Base-by-base conservation (phyloP, 2,329 filamentous ascomycete species). In the Aspergillus quadricinctus region DNA sequence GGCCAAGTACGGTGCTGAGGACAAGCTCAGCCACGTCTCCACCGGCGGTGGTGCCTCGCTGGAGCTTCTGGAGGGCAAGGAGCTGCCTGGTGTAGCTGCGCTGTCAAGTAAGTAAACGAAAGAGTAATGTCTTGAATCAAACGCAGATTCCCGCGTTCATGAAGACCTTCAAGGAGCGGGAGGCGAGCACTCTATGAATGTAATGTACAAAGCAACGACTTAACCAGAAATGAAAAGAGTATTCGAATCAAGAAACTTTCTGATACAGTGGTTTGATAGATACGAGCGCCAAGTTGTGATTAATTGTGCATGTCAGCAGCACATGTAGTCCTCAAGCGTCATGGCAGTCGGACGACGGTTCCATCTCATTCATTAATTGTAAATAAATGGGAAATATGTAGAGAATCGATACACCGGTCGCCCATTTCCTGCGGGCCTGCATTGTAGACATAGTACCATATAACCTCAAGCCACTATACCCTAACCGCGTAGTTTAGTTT, bases 1-100 rank as follows among this genome's bases (percentile, higher is more conserved):
- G 54, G 93, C 92, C 76, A 97, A 99, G 83, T 99, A 96, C 77
- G 88, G 88, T 54, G 93, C 90, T 61, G 94, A 99, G 83, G 87
- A 90, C 78, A 95, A 97, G 86, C 84, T 97, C 72, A 97, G 92
- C 81, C 94, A 99, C 81, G 94, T 99, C 62, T 96, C 92, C 51
- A 99, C 94, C 31, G 94, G 94, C 67, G 94, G 94, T 72, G 94
- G 94, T 79, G 94, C 94, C 65, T 93, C 88, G 68, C 82, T 99
- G 72, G 94, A 99, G 83, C 82, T 99, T 69, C 86, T 99, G 61
- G 94, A 99, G 85, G 94, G 94, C 78, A 99, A 99, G 85, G 93
- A 91, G 64, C 83, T 99, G 71, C 94, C 94, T 56, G 94, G 94
- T 82, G 92, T 99, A 62, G 82, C 84, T 71, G 93, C 93, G 68